These are phyloP conservation scores for Microcos paniculata DNA, from an alignment of 345 rosid genomes.

Conservation along the genomic window DNA sequence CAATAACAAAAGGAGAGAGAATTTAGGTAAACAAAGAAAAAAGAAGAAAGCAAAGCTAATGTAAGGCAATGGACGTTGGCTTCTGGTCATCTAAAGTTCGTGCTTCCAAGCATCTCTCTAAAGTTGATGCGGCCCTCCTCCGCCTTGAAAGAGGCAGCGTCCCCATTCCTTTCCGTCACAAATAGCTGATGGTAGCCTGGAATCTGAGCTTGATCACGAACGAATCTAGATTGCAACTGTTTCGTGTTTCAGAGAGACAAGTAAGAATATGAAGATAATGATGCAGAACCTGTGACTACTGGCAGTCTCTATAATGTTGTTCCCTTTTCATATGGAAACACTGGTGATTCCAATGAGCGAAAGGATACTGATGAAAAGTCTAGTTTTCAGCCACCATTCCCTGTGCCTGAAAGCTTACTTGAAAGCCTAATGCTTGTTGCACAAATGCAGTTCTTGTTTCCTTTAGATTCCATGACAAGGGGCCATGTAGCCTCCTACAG, in stretches of 20 bases:
- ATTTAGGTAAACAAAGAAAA: too few species aligned
- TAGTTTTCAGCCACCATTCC: slow-evolving; percentile 70
- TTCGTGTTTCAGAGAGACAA: slow-evolving; percentile 50
- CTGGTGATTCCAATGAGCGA: slow-evolving; percentile 38
- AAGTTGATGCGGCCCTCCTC: slow-evolving; percentile 69
- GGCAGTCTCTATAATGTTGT: slow-evolving; percentile 53
- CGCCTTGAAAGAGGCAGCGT: slow-evolving; percentile 61
- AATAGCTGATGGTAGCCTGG: slow-evolving; percentile 34
- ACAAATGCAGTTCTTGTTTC: slow-evolving; percentile 82
- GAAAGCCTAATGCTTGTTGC: slow-evolving; percentile 88
- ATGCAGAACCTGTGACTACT: slow-evolving; percentile 32
- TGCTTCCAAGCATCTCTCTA: too few species aligned
- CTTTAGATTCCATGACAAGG: too few species aligned
- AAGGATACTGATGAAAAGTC: slow-evolving; percentile 46
- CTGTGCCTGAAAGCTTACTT: slow-evolving; percentile 67
- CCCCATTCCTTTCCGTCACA: slow-evolving; percentile 21
- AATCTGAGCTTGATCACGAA: slow-evolving; percentile 75
- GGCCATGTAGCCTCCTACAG: too few species aligned
- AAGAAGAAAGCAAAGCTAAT: too few species aligned
- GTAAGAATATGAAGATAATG: too few species aligned
- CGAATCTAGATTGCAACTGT: slow-evolving; percentile 48
- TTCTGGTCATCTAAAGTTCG: too few species aligned
- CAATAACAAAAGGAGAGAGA: too few species aligned
- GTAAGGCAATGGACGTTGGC: too few species aligned
- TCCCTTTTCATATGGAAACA: slow-evolving; percentile 72